phyloP scores from a whole-genome alignment of 129 eudicot genomes.

The Flaveria bidentis region DNA sequence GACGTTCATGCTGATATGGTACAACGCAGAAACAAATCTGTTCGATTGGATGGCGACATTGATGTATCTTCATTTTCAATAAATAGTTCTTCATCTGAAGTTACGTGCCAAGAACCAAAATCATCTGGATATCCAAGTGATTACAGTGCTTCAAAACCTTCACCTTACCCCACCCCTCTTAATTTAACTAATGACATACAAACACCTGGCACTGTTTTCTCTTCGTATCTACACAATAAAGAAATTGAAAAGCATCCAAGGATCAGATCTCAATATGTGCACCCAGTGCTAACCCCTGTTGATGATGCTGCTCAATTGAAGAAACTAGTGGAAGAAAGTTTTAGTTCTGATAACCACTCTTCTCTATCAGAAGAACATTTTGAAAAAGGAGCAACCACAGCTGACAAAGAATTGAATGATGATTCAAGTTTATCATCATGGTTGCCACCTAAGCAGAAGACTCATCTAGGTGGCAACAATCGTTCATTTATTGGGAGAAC shows the following conservation, averaged over 20 bases:
- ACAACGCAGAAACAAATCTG: conserved; percentile 50
- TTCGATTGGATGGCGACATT: conserved; percentile 47
- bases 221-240: conserved; percentile 39
- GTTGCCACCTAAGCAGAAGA: conserved; percentile 54
- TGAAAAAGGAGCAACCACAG: conserved; percentile 25
- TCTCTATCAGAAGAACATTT: conserved; percentile 37
- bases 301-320: conserved; percentile 46
- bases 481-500: conserved; percentile 40
- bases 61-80: conserved; percentile 49
- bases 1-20: conserved; percentile 17
- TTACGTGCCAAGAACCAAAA: conserved; percentile 37
- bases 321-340: conserved; percentile 39
- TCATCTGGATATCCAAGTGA: conserved; percentile 33
- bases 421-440: conserved; percentile 68
- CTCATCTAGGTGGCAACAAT: conserved; percentile 26
- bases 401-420: conserved; percentile 37
- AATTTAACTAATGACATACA: conserved; percentile 70
- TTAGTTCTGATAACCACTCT: conserved; percentile 27
- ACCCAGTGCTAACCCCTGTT: conserved; percentile 53
- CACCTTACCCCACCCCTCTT: conserved; percentile 83
- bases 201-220: conserved; percentile 87
- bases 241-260: conserved; percentile 50
- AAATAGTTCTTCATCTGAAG: conserved; percentile 43
- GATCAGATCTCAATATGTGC: conserved; percentile 72
- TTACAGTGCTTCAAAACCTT: conserved; percentile 44